Evolutionary conservation across 441 rosid genomes (phyloP), one percentile per base, ranked within the genome.

Genomic region (Bocquillonia castaneifolia): DNA sequence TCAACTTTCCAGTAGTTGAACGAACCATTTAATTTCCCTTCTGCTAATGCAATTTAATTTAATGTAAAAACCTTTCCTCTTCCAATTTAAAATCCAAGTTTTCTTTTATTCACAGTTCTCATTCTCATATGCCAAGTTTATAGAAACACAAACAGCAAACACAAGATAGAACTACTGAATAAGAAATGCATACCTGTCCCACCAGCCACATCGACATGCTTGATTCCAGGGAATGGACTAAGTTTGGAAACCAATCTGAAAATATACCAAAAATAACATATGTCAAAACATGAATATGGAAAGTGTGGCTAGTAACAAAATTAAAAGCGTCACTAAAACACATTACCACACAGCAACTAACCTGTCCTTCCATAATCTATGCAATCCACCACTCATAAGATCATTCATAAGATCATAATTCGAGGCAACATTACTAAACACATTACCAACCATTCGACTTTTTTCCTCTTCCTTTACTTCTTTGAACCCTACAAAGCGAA

Each of bases 161-260:
- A 29, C 47, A 57, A 40, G 18, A 72, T 29, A 50, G 32, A 15
- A 58, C 45, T 32, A 26, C 18, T 57, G 59, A 9, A 64, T 32
- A 32, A 57, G 7, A 36, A 3, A 18, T 17, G 40, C 62, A 69
- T 59, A 88, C 97, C 99, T 68, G 97, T 94, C 66, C 99, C 99
- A 28, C 99, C 97, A 14, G 99, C 99, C 72, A 94, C 97, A 78
- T 94, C 99, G 80, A 91, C 92, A 81, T 94, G 97, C 82, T 89
- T 91, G 89, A 91, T 91, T 82, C 97, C 96, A 0, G 87, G 83
- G 69, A 94, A 94, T 59, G 99, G 99, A 74, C 82, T 83, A 68
- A 94, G 77, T 75, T 88, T 81, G 68, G 92, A 91, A 61, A 94
- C 96, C 58, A 94, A 82, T 76, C 97, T 93, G 85, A 67, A 70